phyloP scores from a whole-genome alignment of 345 rosid genomes.

The Isatis tinctoria region DNA sequence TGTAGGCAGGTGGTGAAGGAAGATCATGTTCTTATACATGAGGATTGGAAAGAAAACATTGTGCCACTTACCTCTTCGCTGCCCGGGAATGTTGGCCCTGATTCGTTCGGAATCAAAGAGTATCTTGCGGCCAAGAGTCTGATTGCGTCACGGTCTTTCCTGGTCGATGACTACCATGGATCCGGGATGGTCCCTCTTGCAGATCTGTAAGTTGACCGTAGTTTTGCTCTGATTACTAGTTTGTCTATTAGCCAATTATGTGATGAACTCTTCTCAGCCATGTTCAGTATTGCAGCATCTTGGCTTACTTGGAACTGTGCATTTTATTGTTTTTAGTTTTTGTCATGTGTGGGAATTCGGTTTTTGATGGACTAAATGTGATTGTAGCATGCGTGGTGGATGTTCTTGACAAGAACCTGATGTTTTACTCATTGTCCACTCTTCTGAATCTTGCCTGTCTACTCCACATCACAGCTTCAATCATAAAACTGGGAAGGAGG shows the following conservation, averaged over 20 bases:
- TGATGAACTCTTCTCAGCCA: too few species aligned
- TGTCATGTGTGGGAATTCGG: neutral
- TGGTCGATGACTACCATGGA: constrained; percentile 77
- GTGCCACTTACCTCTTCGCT: constrained; percentile 49
- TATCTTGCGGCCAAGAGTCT: constrained; percentile 72
- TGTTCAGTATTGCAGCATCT: too few species aligned
- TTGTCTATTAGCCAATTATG: neutral
- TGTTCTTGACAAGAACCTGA: neutral
- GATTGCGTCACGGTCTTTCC: constrained; percentile 70
- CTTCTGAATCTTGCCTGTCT: constrained; percentile 1
- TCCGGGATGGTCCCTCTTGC: constrained; percentile 92
- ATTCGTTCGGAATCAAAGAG: constrained; percentile 50
- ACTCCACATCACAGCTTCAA: constrained; percentile 53
- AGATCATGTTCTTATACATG: constrained; percentile 62
- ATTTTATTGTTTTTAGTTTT: neutral
- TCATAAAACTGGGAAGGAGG: constrained; percentile 90
- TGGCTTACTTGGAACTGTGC: neutral
- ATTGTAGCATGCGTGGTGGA: too few species aligned
- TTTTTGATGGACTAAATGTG: neutral
- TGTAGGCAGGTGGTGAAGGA: constrained; percentile 75
- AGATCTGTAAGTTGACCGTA: constrained; percentile 60
- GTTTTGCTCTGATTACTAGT: neutral
- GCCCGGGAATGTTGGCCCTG: constrained; percentile 24
- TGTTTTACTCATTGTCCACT: neutral
- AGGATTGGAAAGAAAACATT: constrained; percentile 77